Evolutionary conservation across 2,329 filamentous ascomycete genomes (phyloP).

Genomic region (Botrytis deweyae): DNA sequence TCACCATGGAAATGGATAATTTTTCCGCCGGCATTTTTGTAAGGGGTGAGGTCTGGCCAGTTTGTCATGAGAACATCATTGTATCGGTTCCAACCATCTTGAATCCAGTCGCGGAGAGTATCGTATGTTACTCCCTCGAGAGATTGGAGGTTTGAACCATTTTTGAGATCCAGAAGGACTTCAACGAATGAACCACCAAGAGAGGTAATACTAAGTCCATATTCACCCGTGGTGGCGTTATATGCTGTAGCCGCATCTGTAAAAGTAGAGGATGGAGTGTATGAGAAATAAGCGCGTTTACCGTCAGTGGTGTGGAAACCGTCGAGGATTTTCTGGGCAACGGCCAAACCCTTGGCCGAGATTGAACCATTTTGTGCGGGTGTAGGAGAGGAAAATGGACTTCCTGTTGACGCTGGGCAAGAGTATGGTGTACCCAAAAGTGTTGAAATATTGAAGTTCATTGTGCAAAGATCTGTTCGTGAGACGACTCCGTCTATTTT

Average conservation of each 20-base stretch:
- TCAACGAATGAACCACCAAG: slow-evolving; percentile 43
- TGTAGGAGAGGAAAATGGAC: slow-evolving; percentile 21
- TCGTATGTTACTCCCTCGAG: slow-evolving; percentile 55
- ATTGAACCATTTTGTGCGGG: slow-evolving; percentile 28
- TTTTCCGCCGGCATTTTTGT: slow-evolving; percentile 53
- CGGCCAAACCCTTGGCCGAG: slow-evolving; percentile 37
- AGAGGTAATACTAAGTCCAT: slow-evolving; percentile 39
- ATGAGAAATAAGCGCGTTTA: slow-evolving; percentile 42
- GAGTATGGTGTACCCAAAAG: slow-evolving; percentile 49
- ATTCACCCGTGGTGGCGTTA: slow-evolving; percentile 26
- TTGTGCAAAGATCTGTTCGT: slow-evolving; percentile 48
- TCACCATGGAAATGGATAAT: slow-evolving; percentile 59
- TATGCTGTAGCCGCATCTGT: slow-evolving; percentile 5
- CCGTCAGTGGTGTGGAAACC: slow-evolving; percentile 41
- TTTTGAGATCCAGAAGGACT: slow-evolving; percentile 44
- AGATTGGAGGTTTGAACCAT: slow-evolving; percentile 45
- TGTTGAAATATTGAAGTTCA: slow-evolving; percentile 47
- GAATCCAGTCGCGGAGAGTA: slow-evolving; percentile 55
- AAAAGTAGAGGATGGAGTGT: slow-evolving; percentile 34
- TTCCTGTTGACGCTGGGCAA: slow-evolving; percentile 40
- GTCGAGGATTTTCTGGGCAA: slow-evolving; percentile 41
- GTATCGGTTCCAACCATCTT: slow-evolving; percentile 52
- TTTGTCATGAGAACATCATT: slow-evolving; percentile 54
- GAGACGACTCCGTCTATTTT: slow-evolving; percentile 53
- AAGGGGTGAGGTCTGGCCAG: slow-evolving; percentile 51